phyloP scores from a whole-genome alignment of 2,329 filamentous ascomycete species.

The Paecilomyces fulvus region DNA sequence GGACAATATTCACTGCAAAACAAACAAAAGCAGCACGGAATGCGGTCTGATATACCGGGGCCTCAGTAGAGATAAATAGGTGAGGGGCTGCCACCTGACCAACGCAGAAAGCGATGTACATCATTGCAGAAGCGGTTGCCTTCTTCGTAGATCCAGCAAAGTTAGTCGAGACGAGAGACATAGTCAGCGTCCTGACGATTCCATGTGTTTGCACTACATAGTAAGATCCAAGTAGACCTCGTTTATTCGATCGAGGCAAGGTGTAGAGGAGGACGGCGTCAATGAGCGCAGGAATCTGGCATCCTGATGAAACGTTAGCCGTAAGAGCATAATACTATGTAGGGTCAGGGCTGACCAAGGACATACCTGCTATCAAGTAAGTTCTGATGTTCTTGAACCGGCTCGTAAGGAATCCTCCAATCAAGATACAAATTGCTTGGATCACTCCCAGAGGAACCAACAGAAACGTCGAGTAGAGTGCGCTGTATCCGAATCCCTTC shows the following conservation, averaged over 20 bases:
- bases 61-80: conserved; percentile 41
- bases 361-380: background rate
- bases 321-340: background rate
- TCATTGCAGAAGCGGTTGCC: conserved; percentile 45
- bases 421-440: background rate
- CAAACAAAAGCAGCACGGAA: conserved; percentile 47
- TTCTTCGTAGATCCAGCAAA: conserved; percentile 48
- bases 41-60: conserved; percentile 41
- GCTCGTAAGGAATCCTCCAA: background rate
- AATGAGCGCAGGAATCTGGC: background rate
- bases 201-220: background rate
- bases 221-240: background rate
- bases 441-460: background rate
- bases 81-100: conserved; percentile 47
- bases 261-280: background rate
- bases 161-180: conserved; percentile 40
- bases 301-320: background rate
- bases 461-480: background rate
- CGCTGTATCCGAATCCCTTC: conserved; percentile 9
- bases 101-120: conserved; percentile 45
- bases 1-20: conserved; percentile 40
- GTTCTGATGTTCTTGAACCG: background rate
- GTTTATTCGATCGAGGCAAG: background rate
- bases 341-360: background rate
- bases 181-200: conserved; percentile 25